Conservation (phyloP, 2,329 filamentous ascomycete genomes). For the Intubia oerlemansii region DNA sequence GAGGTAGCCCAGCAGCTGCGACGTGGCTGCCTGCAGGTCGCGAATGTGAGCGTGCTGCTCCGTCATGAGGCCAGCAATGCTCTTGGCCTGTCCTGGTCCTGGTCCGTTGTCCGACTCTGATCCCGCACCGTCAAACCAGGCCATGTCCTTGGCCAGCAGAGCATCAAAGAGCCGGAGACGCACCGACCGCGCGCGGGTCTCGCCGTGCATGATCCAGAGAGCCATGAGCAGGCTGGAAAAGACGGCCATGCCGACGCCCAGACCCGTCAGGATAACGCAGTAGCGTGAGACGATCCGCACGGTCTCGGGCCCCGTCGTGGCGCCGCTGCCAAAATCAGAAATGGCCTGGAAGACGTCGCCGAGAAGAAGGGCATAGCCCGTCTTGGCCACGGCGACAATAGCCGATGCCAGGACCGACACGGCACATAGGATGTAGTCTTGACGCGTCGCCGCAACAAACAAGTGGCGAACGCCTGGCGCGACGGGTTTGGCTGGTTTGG, state of each 20-base stretch:
- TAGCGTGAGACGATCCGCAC: constrained; percentile 33
- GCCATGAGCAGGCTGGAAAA: constrained; percentile 44
- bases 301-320: constrained; percentile 19
- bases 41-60: constrained; percentile 60
- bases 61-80: constrained; percentile 46
- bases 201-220: constrained; percentile 59
- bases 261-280: constrained; percentile 36
- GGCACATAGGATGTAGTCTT: constrained; percentile 32
- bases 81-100: too few relatives aligned
- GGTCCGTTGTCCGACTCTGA: neutral
- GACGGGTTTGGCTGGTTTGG: too few relatives aligned
- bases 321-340: constrained; percentile 35
- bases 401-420: constrained; percentile 34
- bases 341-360: constrained; percentile 58
- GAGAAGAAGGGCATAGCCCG: constrained; percentile 45
- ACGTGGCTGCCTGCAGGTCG: constrained; percentile 62
- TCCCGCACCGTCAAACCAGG: constrained; percentile 51
- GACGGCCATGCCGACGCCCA: constrained; percentile 47
- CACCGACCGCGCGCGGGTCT: constrained; percentile 50
- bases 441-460: constrained; percentile 49
- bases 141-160: constrained; percentile 51
- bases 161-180: constrained; percentile 43
- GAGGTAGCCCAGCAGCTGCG: constrained; percentile 55
- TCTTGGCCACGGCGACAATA: constrained; percentile 38
- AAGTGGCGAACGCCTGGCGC: constrained; percentile 19